Conservation (phyloP, 1,284 basidiomycete genomes). For the Inonotus hispidus region DNA sequence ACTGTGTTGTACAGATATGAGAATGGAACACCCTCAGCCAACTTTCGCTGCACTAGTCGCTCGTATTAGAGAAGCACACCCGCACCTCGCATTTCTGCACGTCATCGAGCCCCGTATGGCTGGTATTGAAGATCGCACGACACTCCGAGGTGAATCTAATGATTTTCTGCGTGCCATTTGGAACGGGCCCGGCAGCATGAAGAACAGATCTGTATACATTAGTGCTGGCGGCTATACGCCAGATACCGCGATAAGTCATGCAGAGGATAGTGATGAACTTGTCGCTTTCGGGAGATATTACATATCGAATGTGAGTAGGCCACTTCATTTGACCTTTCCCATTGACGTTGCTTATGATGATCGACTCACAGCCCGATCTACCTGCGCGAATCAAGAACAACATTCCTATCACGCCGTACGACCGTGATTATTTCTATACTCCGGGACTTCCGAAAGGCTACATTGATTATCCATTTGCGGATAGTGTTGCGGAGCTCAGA, state of each 20-base stretch:
- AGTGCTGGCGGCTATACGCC: conserved; percentile 33
- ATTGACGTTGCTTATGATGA: background rate
- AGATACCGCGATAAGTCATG: conserved; percentile 26
- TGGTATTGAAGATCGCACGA: conserved; percentile 8
- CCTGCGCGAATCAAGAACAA: conserved; percentile 13
- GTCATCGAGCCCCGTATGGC: conserved; percentile 35
- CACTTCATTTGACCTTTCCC: background rate
- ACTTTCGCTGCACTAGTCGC: conserved; percentile 36
- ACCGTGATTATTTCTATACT: conserved; percentile 17
- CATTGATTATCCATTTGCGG: conserved; percentile 16
- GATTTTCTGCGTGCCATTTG: conserved; percentile 33
- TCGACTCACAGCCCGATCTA: conserved; percentile 16
- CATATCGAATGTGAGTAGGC: conserved; percentile 38
- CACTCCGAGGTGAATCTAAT: conserved; percentile 25
- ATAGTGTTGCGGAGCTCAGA: background rate
- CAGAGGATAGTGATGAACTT: conserved; percentile 29
- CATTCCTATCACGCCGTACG: conserved; percentile 15
- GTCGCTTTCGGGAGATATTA: conserved; percentile 46
- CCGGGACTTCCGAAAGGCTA: conserved; percentile 14
- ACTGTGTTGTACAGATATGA: conserved; percentile 21
- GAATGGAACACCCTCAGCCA: conserved; percentile 34
- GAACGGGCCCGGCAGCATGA: conserved; percentile 14
- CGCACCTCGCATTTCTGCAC: conserved; percentile 55
- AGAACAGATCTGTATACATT: conserved; percentile 9
- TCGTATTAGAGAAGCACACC: conserved; percentile 30